phyloP scores from a whole-genome alignment of 2,329 filamentous ascomycete genomes.

The Colletotrichum theobromicola region DNA sequence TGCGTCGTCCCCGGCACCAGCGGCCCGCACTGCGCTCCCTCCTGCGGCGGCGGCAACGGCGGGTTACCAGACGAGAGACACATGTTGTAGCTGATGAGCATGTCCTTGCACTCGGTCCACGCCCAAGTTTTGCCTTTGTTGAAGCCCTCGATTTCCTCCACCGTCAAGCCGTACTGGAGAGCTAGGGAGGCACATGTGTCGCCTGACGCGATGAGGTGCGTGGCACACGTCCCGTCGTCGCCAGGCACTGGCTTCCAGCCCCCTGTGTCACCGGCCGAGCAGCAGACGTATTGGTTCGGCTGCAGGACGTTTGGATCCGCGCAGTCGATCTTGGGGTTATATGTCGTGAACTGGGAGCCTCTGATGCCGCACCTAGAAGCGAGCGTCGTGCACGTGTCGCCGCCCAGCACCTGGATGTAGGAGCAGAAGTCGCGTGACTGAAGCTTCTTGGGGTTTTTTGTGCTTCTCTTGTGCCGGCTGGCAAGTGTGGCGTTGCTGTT shows the following conservation, averaged over 20 bases:
- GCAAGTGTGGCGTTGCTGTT: background rate
- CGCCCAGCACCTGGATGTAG: background rate
- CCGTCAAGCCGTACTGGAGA: background rate
- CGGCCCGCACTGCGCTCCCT: background rate
- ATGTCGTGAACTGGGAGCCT: background rate
- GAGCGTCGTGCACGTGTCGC: background rate
- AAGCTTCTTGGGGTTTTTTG: background rate
- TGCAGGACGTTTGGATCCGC: background rate
- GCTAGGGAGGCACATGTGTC: background rate
- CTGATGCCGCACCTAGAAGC: slow-evolving; percentile 1
- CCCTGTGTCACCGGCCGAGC: background rate
- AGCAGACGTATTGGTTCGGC: background rate
- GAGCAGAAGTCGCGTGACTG: background rate
- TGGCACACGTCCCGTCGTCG: background rate
- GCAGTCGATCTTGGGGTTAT: background rate
- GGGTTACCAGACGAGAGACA: background rate
- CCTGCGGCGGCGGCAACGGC: background rate
- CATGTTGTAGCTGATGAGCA: background rate
- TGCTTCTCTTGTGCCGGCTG: background rate
- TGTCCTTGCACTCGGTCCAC: background rate
- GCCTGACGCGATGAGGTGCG: background rate
- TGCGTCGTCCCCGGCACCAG: background rate
- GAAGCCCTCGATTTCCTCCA: background rate
- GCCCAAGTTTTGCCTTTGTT: slow-evolving; percentile 8
- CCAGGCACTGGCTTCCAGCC: background rate